These are phyloP conservation scores for Lactarius indigo DNA, from an alignment of 768 basidiomycete species.

Conservation along the genomic window DNA sequence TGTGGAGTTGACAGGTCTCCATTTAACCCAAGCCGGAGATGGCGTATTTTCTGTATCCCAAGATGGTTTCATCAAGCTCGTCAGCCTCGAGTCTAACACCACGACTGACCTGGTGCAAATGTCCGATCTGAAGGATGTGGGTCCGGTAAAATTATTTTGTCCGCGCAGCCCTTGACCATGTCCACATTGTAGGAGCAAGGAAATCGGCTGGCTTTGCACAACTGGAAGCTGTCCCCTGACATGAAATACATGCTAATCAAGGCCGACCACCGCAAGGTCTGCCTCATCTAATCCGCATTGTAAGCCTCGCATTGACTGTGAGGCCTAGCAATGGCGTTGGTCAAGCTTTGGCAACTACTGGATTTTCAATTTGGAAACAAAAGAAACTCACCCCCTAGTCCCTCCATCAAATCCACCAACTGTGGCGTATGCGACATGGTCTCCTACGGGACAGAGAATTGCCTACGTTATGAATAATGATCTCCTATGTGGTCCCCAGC, in stretches of 20 bases:
- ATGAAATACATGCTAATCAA: conserved; percentile 87
- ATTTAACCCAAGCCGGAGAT: conserved; percentile 67
- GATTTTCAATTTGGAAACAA: conserved; percentile 73
- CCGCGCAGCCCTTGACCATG: conserved; percentile 15
- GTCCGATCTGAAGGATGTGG: conserved; percentile 63
- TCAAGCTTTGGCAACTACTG: conserved; percentile 92
- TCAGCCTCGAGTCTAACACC: conserved; percentile 73
- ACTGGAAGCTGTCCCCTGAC: conserved; percentile 87
- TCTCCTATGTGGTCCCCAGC: conserved; percentile 74
- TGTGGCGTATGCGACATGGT: conserved; percentile 82
- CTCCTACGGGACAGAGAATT: conserved; percentile 78
- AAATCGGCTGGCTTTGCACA: conserved; percentile 43
- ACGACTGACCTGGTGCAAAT: conserved; percentile 58
- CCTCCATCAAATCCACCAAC: conserved; percentile 65
- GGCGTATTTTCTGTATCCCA: conserved; percentile 77
- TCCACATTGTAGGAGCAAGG: conserved; percentile 49
- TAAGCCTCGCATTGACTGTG: conserved; percentile 18
- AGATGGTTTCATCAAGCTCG: conserved; percentile 67
- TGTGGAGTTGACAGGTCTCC: conserved; percentile 15
- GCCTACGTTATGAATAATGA: conserved; percentile 88
- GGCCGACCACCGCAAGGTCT: conserved; percentile 68
- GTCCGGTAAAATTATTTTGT: conserved; percentile 23
- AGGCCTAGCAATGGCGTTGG: conserved; percentile 83
- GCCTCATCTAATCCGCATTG: conserved; percentile 23
- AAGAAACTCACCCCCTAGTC: conserved; percentile 66